Base-by-base conservation (phyloP, 148 eudicot species). In the Pouteria glomerata region DNA sequence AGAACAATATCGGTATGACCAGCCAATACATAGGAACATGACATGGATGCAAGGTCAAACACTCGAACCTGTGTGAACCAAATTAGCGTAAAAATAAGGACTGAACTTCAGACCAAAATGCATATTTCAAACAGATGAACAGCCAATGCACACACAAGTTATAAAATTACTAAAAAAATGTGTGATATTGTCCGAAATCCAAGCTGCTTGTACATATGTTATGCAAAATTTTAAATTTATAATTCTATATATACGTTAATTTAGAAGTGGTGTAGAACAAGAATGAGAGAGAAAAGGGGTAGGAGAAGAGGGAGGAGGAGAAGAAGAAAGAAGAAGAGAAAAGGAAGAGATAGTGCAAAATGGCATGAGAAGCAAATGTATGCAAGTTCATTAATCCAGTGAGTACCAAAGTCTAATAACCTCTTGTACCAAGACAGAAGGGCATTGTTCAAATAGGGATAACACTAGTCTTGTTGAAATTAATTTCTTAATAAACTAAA, bases 21-120 rank as follows among this genome's bases (percentile, higher is more conserved):
- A 80, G 92, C 81, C 77, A 95, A 82, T 59, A 95, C 97, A 82
- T 92, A 90, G 67, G 97, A 88, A 78, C 99, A 95, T 60, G 97
- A 95, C 99, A 95, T 92, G 58, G 99, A 85, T 51, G 86, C 83
- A 77, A 95, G 82, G 69, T 92, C 99, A 72, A 90, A 95, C 47
- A 95, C 94, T 76, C 92, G 88, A 42, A 95, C 88, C 98, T 94
- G 85, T 66, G 77, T 3, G 34, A 44, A 23, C 39, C 35, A 50
- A 13, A 62, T n/a, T 47, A 19, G 52, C 12, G 48, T 23, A 52
- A 69, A 2, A 35, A 42, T 62, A 33, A 57, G 6, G 35, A 56
- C 59, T 37, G 64, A 41, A 68, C 58, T 19, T 19, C 8, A n/a
- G 35, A 34, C 19, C 24, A 57, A 34, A 35, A 47, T 2, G 0